Evolutionary conservation across 257 asterid species (phyloP).

Genomic region (Craterostigma plantagineum): DNA sequence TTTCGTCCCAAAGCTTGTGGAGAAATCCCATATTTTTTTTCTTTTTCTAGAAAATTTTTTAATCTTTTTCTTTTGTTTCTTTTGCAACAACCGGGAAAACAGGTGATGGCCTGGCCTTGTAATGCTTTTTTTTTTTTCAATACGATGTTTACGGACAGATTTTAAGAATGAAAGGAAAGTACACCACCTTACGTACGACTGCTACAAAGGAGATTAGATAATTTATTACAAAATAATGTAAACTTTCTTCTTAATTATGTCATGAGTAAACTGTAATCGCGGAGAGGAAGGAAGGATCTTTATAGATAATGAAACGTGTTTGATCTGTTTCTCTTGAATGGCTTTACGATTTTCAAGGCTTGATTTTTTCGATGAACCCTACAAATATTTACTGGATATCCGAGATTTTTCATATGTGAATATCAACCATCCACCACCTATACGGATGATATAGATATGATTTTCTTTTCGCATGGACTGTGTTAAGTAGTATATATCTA

Average conservation of each 20-base stretch:
- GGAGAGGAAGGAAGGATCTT: conserved; percentile 4
- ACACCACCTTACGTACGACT: conserved; percentile 50
- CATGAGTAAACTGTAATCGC: not conserved
- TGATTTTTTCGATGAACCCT: no score
- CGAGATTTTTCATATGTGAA: not conserved
- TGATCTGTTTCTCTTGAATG: no score
- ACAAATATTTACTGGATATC: conserved; percentile 6
- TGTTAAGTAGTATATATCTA: no score
- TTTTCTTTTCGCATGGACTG: no score
- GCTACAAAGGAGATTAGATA: conserved; percentile 35
- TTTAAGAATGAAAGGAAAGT: no score
- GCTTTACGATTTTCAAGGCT: no score
- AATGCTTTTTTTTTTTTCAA: no score
- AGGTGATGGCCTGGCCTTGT: conserved; percentile 22
- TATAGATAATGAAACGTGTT: conserved; percentile 12
- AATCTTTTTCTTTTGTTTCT: not conserved
- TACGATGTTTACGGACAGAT: no score
- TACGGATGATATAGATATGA: not conserved
- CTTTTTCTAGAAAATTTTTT: not conserved
- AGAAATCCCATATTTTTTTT: conserved; percentile 47
- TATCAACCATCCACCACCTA: no score
- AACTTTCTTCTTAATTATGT: not conserved
- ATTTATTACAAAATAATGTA: conserved; percentile 3
- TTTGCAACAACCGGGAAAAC: conserved; percentile 56
- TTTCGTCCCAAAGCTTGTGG: conserved; percentile 77